Evolutionary conservation across 1,284 basidiomycete species (phyloP).

Genomic region (Lignosus rhinocerotis): DNA sequence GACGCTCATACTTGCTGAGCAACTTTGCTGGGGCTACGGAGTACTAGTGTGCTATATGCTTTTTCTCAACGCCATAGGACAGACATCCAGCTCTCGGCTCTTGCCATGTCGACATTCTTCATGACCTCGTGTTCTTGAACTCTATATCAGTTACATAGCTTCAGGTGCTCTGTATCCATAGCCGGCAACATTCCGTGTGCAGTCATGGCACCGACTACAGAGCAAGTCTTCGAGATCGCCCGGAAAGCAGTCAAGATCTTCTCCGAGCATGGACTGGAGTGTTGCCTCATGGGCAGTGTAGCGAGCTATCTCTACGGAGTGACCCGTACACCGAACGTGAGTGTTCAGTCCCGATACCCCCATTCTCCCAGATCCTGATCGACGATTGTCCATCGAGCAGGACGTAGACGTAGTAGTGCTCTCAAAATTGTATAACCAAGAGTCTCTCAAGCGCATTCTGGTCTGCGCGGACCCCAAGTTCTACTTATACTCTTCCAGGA

Average conservation of each 20-base stretch:
- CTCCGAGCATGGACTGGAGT: slow-evolving; percentile 7
- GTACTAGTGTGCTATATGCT: too few relatives aligned
- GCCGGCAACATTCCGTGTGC: neutral
- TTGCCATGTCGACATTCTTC: neutral
- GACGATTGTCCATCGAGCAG: slow-evolving; percentile 34
- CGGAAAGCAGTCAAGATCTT: slow-evolving; percentile 13
- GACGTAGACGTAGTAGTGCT: slow-evolving; percentile 55
- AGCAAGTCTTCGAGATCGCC: slow-evolving; percentile 7
- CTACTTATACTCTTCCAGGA: slow-evolving; percentile 41
- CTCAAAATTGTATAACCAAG: slow-evolving; percentile 33
- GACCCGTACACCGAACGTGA: slow-evolving; percentile 10
- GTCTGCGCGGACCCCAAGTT: slow-evolving; percentile 37
- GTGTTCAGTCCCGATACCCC: neutral
- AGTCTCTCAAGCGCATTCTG: slow-evolving; percentile 45
- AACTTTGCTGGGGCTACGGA: too few relatives aligned
- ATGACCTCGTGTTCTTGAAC: neutral
- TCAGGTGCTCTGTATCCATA: neutral
- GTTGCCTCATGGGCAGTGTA: slow-evolving; percentile 14
- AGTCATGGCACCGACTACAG: slow-evolving; percentile 2
- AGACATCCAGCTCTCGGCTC: neutral
- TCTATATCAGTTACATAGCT: neutral
- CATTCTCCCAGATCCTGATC: neutral
- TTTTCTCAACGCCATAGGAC: too few relatives aligned
- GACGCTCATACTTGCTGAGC: too few relatives aligned
- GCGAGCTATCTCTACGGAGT: slow-evolving; percentile 16